Evolutionary conservation across 179 eudicot species (phyloP).

Genomic region (Beta lomatogona): DNA sequence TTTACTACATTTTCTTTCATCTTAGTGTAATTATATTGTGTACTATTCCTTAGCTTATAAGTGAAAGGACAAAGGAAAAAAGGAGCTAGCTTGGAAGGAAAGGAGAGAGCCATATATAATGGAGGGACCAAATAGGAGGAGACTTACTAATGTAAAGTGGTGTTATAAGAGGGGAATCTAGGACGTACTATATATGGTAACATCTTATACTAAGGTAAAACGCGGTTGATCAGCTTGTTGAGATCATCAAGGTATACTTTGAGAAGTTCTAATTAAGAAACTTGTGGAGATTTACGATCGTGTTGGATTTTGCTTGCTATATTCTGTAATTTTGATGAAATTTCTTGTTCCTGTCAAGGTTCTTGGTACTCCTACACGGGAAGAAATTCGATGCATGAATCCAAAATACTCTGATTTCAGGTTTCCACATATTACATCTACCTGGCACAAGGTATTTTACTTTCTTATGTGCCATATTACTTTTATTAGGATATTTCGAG

Average conservation of each 20-base stretch:
- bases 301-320: neutral
- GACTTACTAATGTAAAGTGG: too few species aligned
- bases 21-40: too few species aligned
- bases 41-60: too few species aligned
- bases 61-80: too few species aligned
- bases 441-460: constrained; percentile 76
- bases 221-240: constrained; percentile 86
- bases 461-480: neutral
- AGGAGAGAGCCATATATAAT: too few species aligned
- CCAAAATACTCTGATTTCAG: constrained; percentile 78
- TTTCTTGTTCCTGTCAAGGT: constrained; percentile 44
- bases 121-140: too few species aligned
- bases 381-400: constrained; percentile 89
- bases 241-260: constrained; percentile 68
- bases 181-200: too few species aligned
- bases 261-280: neutral
- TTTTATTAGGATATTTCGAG: neutral
- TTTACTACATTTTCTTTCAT: too few species aligned
- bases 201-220: constrained; percentile 41
- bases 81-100: too few species aligned
- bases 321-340: constrained; percentile 1
- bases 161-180: too few species aligned
- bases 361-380: constrained; percentile 88
- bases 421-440: constrained; percentile 84
- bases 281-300: too few species aligned